Conservation (phyloP, 1,284 basidiomycete species). For the Blastosporella zonata region DNA sequence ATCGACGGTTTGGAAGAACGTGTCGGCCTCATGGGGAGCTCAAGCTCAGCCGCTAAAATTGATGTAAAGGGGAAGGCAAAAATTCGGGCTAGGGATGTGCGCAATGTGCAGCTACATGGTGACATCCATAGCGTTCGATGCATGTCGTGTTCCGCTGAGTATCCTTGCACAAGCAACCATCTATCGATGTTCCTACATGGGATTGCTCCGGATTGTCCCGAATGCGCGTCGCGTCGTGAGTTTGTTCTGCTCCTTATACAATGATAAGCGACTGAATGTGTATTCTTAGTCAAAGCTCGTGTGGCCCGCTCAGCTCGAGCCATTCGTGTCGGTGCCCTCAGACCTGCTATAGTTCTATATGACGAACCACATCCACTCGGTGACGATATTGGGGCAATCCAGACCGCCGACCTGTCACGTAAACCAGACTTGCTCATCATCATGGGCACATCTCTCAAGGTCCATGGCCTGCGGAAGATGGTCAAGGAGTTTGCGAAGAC, state of each 20-base stretch:
- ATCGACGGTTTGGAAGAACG: conserved; percentile 90
- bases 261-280: conserved; percentile 15
- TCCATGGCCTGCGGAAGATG: conserved; percentile 89
- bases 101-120: conserved; percentile 90
- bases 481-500: conserved; percentile 90
- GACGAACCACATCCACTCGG: conserved; percentile 87
- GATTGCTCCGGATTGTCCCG: conserved; percentile 76
- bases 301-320: conserved; percentile 79
- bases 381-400: conserved; percentile 80
- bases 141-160: conserved; percentile 75
- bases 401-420: conserved; percentile 67
- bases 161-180: conserved; percentile 62
- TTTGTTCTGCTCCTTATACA: conserved; percentile 21
- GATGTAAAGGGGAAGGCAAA: conserved; percentile 62
- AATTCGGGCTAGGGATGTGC: conserved; percentile 64
- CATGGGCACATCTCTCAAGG: conserved; percentile 95
- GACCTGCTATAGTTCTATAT: conserved; percentile 88
- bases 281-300: conserved; percentile 63
- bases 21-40: conserved; percentile 69
- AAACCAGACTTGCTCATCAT: conserved; percentile 91
- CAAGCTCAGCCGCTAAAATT: conserved; percentile 49
- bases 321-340: conserved; percentile 72
- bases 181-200: conserved; percentile 66
- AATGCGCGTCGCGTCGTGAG: conserved; percentile 77
- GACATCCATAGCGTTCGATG: conserved; percentile 88